phyloP scores from a whole-genome alignment of 2,329 filamentous ascomycete genomes.

The Sporothrix luriei region DNA sequence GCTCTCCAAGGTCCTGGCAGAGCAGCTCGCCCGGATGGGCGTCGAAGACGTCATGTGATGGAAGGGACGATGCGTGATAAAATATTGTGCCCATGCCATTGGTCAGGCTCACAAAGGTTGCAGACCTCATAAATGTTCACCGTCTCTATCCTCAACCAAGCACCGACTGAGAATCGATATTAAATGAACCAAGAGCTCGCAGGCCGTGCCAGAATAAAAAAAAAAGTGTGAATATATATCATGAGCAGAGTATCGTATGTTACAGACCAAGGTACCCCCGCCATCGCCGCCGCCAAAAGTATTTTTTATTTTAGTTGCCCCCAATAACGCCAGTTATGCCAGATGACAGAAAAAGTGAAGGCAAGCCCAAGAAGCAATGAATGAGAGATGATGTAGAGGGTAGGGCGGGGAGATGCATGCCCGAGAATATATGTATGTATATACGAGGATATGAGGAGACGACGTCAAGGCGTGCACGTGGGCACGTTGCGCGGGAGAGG shows the following conservation, averaged over 20 bases:
- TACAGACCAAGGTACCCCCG: slow-evolving; percentile 17
- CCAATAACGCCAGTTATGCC: slow-evolving; percentile 35
- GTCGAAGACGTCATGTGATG: background rate
- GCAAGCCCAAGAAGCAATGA: background rate
- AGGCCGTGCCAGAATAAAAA: background rate
- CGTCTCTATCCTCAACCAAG: background rate
- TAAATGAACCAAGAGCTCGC: background rate
- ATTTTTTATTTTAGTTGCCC: slow-evolving; percentile 18
- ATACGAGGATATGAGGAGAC: background rate
- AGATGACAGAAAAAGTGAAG: slow-evolving; percentile 4
- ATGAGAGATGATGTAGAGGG: background rate
- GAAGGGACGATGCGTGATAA: background rate
- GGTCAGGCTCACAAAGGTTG: background rate
- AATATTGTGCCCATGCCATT: background rate
- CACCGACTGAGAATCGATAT: background rate
- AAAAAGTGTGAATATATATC: slow-evolving; percentile 28
- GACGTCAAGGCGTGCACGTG: background rate
- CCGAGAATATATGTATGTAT: background rate
- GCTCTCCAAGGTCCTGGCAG: slow-evolving; percentile 15
- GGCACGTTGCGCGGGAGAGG: background rate
- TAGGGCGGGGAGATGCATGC: slow-evolving; percentile 15
- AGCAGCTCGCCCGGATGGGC: background rate
- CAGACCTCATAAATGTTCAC: background rate
- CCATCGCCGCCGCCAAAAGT: background rate
- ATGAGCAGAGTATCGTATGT: slow-evolving; percentile 36